Evolutionary conservation across 192 early-diverging fungal genomes (phyloP).

Genomic region (Coemansia sp.): DNA sequence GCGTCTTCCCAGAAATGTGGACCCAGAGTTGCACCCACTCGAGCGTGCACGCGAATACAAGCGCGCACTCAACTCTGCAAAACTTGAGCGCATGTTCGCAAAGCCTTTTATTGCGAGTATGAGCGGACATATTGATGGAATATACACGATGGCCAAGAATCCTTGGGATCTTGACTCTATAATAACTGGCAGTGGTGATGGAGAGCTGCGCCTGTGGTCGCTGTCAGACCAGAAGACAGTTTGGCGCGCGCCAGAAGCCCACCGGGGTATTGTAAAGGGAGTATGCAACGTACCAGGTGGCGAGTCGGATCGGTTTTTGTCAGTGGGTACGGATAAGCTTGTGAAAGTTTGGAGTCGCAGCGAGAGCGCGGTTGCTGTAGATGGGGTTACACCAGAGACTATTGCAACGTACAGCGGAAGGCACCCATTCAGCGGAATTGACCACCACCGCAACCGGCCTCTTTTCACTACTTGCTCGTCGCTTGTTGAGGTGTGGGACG

Average conservation of each 20-base stretch:
- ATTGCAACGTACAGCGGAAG: conserved; percentile 77
- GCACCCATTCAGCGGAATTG: conserved; percentile 78
- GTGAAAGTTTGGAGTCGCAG: conserved; percentile 89
- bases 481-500: conserved; percentile 92
- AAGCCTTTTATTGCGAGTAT: conserved; percentile 94
- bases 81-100: conserved; percentile 93
- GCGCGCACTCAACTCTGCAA: conserved; percentile 89
- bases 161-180: conserved; percentile 80
- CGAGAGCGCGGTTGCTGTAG: conserved; percentile 32
- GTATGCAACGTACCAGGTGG: conserved; percentile 68
- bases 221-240: conserved; percentile 70
- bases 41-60: conserved; percentile 95
- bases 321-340: conserved; percentile 91
- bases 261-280: conserved; percentile 87
- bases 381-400: conserved; percentile 52
- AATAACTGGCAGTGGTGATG: conserved; percentile 91
- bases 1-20: conserved; percentile 82
- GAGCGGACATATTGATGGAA: conserved; percentile 90
- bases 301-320: conserved; percentile 68
- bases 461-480: conserved; percentile 89
- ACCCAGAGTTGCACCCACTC: conserved; percentile 89
- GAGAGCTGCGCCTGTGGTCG: conserved; percentile 92
- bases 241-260: conserved; percentile 72
- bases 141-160: conserved; percentile 94
- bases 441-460: conserved; percentile 83